phyloP scores from a whole-genome alignment of 164 flowering plant species.

The Macadamia integrifolia region DNA sequence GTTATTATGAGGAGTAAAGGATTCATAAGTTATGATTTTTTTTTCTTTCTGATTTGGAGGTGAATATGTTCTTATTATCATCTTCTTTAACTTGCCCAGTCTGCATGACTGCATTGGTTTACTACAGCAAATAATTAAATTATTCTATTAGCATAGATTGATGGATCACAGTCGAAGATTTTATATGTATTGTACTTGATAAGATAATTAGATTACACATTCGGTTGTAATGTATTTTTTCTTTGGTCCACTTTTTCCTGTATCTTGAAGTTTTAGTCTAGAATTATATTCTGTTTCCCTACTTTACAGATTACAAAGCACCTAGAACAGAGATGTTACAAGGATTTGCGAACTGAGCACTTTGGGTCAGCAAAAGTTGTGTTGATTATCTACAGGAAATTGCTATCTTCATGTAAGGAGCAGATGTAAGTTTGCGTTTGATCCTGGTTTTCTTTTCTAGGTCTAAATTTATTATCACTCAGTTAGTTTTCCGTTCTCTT shows the following conservation, averaged over 20 bases:
- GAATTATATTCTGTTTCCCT: not conserved
- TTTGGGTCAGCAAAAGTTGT: constrained; percentile 72
- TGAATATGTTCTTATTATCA: not conserved
- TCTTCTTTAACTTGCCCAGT: not conserved
- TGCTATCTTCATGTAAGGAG: constrained; percentile 69
- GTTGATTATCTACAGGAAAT: constrained; percentile 58
- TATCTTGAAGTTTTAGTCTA: not conserved
- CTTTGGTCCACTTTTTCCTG: not conserved
- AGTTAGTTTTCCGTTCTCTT: not conserved
- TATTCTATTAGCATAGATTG: too few species aligned
- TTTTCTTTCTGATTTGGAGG: too few species aligned
- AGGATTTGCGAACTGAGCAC: constrained; percentile 68
- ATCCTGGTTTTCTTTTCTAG: not conserved
- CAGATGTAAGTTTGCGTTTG: constrained; percentile 65
- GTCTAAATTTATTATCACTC: not conserved
- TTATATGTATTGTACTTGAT: too few species aligned
- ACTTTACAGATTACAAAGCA: constrained; percentile 52
- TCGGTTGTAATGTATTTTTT: not conserved
- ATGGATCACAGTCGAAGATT: too few species aligned
- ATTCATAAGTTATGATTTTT: too few species aligned
- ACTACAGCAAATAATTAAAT: too few species aligned
- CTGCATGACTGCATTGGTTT: too few species aligned
- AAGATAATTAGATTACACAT: too few species aligned
- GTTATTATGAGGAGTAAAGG: too few species aligned
- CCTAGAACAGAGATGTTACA: constrained; percentile 79